Evolutionary conservation across 1,139 yeast genomes (phyloP).

Genomic region (Kodamaea alishanica): DNA sequence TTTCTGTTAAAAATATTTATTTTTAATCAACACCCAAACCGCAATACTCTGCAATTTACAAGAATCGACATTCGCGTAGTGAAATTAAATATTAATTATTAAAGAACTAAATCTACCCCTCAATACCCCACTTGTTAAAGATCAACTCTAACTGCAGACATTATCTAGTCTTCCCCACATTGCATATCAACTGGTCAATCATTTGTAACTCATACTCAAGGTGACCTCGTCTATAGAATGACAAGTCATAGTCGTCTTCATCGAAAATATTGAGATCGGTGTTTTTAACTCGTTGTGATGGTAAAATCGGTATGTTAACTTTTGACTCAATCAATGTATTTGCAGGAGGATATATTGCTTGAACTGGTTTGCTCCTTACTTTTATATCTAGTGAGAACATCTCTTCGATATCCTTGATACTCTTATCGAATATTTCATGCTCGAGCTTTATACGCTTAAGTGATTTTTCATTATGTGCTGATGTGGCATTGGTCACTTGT

Average conservation of each 20-base stretch:
- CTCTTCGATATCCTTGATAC: slow-evolving; percentile 28
- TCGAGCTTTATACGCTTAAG: slow-evolving; percentile 25
- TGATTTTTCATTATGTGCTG: slow-evolving; percentile 15
- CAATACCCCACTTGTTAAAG: too few relatives aligned
- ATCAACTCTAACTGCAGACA: too few relatives aligned
- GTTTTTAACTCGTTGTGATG: slow-evolving; percentile 6
- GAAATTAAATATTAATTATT: too few relatives aligned
- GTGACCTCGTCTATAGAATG: slow-evolving; percentile 6
- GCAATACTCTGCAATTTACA: too few relatives aligned
- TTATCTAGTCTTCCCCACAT: too few relatives aligned
- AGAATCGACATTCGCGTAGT: too few relatives aligned
- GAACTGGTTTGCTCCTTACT: slow-evolving; percentile 4
- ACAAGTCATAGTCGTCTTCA: slow-evolving; percentile 5
- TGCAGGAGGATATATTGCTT: slow-evolving; percentile 6
- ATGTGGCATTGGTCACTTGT: neutral
- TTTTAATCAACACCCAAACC: too few relatives aligned
- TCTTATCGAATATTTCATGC: slow-evolving; percentile 27
- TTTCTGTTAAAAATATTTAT: too few relatives aligned
- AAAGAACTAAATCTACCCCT: too few relatives aligned
- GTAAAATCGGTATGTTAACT: slow-evolving; percentile 9
- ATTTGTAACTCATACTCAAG: slow-evolving; percentile 20
- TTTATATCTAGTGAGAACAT: slow-evolving; percentile 19
- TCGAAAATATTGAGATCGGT: slow-evolving; percentile 3
- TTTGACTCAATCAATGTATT: slow-evolving; percentile 3
- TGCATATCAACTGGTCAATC: slow-evolving; percentile 22